Conservation (phyloP, 805 yeast genomes). For the Candida vaughaniae region DNA sequence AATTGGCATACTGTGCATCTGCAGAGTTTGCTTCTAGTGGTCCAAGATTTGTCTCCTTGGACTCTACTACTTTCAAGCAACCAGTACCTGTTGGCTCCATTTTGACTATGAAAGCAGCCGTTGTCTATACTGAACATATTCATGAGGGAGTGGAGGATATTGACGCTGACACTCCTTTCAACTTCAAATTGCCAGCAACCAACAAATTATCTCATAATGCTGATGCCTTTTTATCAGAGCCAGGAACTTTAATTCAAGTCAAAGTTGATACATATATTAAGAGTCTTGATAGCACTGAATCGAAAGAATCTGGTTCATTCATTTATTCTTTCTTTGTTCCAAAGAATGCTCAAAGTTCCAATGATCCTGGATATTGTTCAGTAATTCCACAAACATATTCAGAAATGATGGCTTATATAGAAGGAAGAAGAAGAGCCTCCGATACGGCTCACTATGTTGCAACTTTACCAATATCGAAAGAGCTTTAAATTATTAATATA, state of each 20-base stretch:
- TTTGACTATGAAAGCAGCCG: slow-evolving; percentile 74
- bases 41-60: slow-evolving; percentile 87
- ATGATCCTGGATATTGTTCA: slow-evolving; percentile 60
- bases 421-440: slow-evolving; percentile 85
- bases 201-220: slow-evolving; percentile 51
- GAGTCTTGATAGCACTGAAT: slow-evolving; percentile 57
- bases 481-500: no score
- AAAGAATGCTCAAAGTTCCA: slow-evolving; percentile 42
- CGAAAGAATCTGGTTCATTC: slow-evolving; percentile 80
- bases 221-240: slow-evolving; percentile 61
- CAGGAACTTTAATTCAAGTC: slow-evolving; percentile 90
- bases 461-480: slow-evolving; percentile 25
- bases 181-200: slow-evolving; percentile 58
- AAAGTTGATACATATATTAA: slow-evolving; percentile 82
- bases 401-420: slow-evolving; percentile 90
- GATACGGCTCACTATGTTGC: slow-evolving; percentile 71
- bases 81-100: slow-evolving; percentile 97
- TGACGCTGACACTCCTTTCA: slow-evolving; percentile 37
- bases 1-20: slow-evolving; percentile 88
- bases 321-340: slow-evolving; percentile 88
- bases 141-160: slow-evolving; percentile 17
- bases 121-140: slow-evolving; percentile 83
- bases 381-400: slow-evolving; percentile 85
- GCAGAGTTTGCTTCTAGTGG: slow-evolving; percentile 83
- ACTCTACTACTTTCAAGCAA: slow-evolving; percentile 85